Evolutionary conservation across 2,329 filamentous ascomycete species (phyloP).

Genomic region (Verticillium nubilum): DNA sequence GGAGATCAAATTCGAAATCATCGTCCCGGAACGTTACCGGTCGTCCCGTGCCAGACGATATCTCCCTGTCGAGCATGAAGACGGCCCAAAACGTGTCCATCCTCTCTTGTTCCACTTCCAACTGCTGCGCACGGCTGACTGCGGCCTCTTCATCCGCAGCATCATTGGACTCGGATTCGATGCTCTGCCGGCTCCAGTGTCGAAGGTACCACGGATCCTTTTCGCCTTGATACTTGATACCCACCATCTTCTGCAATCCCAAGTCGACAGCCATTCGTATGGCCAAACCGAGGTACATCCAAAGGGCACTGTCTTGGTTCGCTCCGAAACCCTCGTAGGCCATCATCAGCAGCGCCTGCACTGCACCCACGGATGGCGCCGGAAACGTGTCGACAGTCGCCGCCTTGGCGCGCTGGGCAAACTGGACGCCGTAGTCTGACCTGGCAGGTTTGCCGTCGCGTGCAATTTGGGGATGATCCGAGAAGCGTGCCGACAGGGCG

Average conservation of each 20-base stretch:
- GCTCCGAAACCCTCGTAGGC: conserved; percentile 88
- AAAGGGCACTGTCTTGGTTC: conserved; percentile 81
- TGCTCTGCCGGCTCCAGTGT: conserved; percentile 32
- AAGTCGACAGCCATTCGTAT: conserved; percentile 79
- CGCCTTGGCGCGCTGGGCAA: conserved; percentile 77
- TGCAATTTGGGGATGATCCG: conserved; percentile 48
- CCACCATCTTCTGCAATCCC: conserved; percentile 76
- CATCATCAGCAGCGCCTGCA: conserved; percentile 77
- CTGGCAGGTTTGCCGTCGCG: conserved; percentile 42
- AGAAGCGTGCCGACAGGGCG: conserved; percentile 76
- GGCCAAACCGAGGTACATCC: conserved; percentile 88
- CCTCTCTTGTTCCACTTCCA: conserved; percentile 70
- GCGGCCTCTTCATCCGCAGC: conserved; percentile 33
- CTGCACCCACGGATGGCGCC: conserved; percentile 75
- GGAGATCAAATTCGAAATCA: conserved; percentile 76
- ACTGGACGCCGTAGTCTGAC: conserved; percentile 70
- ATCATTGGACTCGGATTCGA: conserved; percentile 21
- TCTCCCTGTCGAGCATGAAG: conserved; percentile 80
- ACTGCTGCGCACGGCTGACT: conserved; percentile 46
- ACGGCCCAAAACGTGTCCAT: conserved; percentile 89
- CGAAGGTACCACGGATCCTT: conserved; percentile 44
- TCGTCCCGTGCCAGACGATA: conserved; percentile 80
- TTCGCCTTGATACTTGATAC: conserved; percentile 57
- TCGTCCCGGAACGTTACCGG: conserved; percentile 79
- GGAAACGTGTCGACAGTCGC: conserved; percentile 78